These are phyloP conservation scores for Candida insectalens DNA, from an alignment of 805 yeast species.

Conservation along the genomic window DNA sequence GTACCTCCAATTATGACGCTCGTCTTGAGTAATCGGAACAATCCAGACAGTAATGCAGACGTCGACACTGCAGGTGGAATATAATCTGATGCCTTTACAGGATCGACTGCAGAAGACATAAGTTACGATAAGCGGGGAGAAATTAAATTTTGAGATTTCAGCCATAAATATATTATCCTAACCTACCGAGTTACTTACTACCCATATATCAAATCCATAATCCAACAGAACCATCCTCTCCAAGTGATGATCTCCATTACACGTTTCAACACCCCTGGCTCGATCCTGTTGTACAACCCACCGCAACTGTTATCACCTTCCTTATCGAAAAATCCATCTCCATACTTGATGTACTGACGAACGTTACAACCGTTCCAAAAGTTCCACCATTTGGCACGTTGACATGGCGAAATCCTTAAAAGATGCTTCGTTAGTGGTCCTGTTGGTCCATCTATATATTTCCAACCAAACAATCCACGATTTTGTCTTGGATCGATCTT, in stretches of 20 bases:
- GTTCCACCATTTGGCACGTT: constrained; percentile 89
- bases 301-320: constrained; percentile 81
- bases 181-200: too few relatives aligned
- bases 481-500: constrained; percentile 69
- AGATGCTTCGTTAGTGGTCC: constrained; percentile 84
- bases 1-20: constrained; percentile 6
- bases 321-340: constrained; percentile 72
- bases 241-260: constrained; percentile 28
- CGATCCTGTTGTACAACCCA: constrained; percentile 15
- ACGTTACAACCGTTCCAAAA: constrained; percentile 76
- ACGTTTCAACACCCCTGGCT: constrained; percentile 19
- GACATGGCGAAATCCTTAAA: constrained; percentile 63
- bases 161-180: background rate
- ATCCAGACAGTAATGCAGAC: background rate
- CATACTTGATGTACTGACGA: constrained; percentile 63
- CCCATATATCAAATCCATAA: constrained; percentile 31
- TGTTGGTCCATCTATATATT: constrained; percentile 83
- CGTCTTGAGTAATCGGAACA: constrained; percentile 22
- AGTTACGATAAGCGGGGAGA: too few relatives aligned
- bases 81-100: too few relatives aligned
- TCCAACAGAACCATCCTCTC: constrained; percentile 37
- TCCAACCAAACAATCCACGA: constrained; percentile 85
- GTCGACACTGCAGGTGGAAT: background rate
- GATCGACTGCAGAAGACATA: too few relatives aligned
- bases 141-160: too few relatives aligned